Base-by-base conservation (phyloP, 441 rosid genomes). In the Mallotus repandus region DNA sequence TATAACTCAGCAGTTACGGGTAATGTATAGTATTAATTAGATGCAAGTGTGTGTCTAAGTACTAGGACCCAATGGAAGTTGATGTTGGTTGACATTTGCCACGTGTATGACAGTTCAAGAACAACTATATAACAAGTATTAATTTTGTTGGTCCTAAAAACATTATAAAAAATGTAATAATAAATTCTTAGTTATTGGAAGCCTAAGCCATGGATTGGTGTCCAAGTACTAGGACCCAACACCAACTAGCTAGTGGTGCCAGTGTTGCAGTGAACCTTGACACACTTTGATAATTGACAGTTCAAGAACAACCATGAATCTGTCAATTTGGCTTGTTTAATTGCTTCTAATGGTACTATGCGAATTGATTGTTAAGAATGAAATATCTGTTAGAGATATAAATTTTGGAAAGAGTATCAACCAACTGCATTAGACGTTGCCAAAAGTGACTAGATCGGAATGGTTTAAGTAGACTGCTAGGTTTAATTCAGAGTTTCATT, bases 41-140 rank as follows among this genome's bases (percentile, higher is more conserved):
- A 41, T 49, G 55, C 43, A 60, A 49, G 5, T 41, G 14, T 41
- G 52, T 72, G 83, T 73, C 83, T 15, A 73, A 75, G 69, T 25
- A 25, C 29, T 25, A 25, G 29, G 29, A 73, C 70, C 78, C 29
- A 64, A 19, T 70, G 69, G 61, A 71, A 45, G 70, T 21, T 61
- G 21, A 41, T 56, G 79, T 71, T 78, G 63, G 59, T 11, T 61
- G 80, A 35, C 77, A 74, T 21, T 46, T 78, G 82, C 77, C 82
- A 84, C 84, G 83, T 79, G 82, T 76, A 15, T 75, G 84, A 78
- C 87, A 84, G 82, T 72, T 84, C 82, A 76, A 2, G 29, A 25
- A 25, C 29, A 25, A 25, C 29, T 1, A 25, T 25, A 2, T 25
- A 25, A 25, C 29, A 25, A 25, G 29, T 25, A 25, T 25, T 25